Base-by-base conservation (phyloP, 2,329 filamentous ascomycete genomes). In the Sporothrix pallida region DNA sequence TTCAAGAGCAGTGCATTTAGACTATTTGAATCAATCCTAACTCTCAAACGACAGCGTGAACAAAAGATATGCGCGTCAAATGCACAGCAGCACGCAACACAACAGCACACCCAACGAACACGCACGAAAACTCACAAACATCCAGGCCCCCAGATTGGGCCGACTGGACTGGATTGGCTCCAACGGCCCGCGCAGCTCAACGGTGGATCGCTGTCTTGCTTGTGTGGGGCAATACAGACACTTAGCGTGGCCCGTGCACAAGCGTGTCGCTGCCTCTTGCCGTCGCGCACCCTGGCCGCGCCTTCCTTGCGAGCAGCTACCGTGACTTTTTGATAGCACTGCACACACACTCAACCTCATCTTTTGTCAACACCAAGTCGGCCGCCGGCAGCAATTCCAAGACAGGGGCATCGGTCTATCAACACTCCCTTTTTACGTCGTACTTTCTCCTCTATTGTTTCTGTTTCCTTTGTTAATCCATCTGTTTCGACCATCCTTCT, bases 231-330 rank as follows among this genome's bases (percentile, higher is more conserved):
- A 13, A 17, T 1, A n/a, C 9, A 17, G 17, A 26, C 58, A n/a
- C 12, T 17, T 17, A 62, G 58, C 52, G 52, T 65, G 63, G 63
- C 8, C 48, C 67, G 67, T 54, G 46, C 58, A 42, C 58, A 37
- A 62, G 58, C n/a, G 52, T 44, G 31, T 48, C 26, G 58, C 12
- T 42, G 31, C 15, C 31, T 37, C 23, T 20, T 46, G 68, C n/a
- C 44, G 71, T 23, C 31, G 46, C 48, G 65, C 23, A 37, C 46
- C 17, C 48, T 42, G 67, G 15, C 67, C 26, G 67, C 67, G 48
- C 46, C 65, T 69, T 31, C 65, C 63, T 67, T 23, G 63, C 7
- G 31, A 37, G 31, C 31, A 67, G 62, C 62, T 67, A 65, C 62
- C n/a, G 58, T 37, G 23, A 26, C 23, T 26, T 26, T 56, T 23